Evolutionary conservation across 2,329 filamentous ascomycete genomes (phyloP), one percentile per base, ranked within the genome.

Genomic region (Colletotrichum sp.): DNA sequence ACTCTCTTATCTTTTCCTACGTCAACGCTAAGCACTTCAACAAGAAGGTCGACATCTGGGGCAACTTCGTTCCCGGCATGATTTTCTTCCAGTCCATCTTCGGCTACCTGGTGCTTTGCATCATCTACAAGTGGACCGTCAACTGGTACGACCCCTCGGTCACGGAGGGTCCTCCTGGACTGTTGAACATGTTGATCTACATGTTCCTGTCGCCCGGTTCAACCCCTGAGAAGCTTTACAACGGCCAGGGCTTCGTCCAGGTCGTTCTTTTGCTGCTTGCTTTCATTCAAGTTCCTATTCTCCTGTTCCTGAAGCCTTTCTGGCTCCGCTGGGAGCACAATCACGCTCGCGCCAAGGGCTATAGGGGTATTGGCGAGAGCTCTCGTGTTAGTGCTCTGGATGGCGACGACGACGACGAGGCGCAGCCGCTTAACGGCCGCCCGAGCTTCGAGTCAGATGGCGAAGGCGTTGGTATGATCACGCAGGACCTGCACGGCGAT

Each of bases 21-120:
- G 92, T 98, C 89, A 99, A 99, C 83, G 96, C 96, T 66, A 93
- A 93, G 73, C 95, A 98, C 86, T 99, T 99, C 90, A 96, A 96
- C 89, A 95, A 93, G 78, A 95, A 95, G 63, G 95, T 99, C 79
- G 98, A 99, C 81, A 96, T 99, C 80, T 98, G 95, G 92, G 97
- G 95, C 79, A 99, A 99, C 87, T 99, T 99, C 82, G 87, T 99
- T 64, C 97, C 97, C 8, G 96, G 97, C 68, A 98, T 99, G 96
- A 96, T 99, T 81, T 99, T 99, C 89, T 99, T 99, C 92, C 98
- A 99, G 88, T 93, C 95, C 78, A 99, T 99, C 83, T 99, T 99
- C 79, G 97, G 97, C 68, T 99, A 99, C 83, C 92, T 99, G 21
- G 95, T 98, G 64, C 89, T 98, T 82, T 95, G 95, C 81, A 98